These are phyloP conservation scores for Phytophthora sp. DNA, from an alignment of 352 stramenopile species.

Conservation along the genomic window DNA sequence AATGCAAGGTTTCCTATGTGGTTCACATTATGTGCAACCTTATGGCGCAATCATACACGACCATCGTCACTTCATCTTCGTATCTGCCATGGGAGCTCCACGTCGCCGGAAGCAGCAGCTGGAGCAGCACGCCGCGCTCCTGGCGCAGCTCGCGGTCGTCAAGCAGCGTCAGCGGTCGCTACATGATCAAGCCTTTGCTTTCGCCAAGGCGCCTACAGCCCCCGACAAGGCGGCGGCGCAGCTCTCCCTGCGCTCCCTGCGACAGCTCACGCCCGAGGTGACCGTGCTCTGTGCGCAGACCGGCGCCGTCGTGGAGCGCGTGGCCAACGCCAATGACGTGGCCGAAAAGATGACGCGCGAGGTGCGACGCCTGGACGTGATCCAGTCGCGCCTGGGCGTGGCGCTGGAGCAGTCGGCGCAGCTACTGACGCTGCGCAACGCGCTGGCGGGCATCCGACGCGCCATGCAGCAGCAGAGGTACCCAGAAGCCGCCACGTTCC, in stretches of 20 bases:
- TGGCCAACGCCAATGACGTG: constrained; percentile 89
- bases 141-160: constrained; percentile 58
- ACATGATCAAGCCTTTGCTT: constrained; percentile 39
- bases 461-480: constrained; percentile 81
- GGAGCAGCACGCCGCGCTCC: constrained; percentile 66
- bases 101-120: constrained; percentile 30
- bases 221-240: constrained; percentile 64
- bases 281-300: constrained; percentile 78
- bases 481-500: constrained; percentile 69
- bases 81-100: constrained; percentile 34
- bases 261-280: constrained; percentile 68
- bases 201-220: constrained; percentile 45
- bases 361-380: constrained; percentile 79
- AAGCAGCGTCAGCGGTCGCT: constrained; percentile 52
- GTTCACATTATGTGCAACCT: neutral
- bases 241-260: constrained; percentile 55
- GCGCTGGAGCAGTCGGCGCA: constrained; percentile 71
- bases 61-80: constrained; percentile 6
- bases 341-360: constrained; percentile 90
- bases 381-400: constrained; percentile 76
- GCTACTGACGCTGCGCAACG: constrained; percentile 82
- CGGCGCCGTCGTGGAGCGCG: constrained; percentile 79
- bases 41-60: neutral
- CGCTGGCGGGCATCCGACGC: constrained; percentile 69
- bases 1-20: neutral